Percentiles rank a stretch among this genome's conserved stretches.
Evolutionary conservation across 2,329 filamentous ascomycete species (phyloP).

Genomic region (Alternaria sp.): DNA sequence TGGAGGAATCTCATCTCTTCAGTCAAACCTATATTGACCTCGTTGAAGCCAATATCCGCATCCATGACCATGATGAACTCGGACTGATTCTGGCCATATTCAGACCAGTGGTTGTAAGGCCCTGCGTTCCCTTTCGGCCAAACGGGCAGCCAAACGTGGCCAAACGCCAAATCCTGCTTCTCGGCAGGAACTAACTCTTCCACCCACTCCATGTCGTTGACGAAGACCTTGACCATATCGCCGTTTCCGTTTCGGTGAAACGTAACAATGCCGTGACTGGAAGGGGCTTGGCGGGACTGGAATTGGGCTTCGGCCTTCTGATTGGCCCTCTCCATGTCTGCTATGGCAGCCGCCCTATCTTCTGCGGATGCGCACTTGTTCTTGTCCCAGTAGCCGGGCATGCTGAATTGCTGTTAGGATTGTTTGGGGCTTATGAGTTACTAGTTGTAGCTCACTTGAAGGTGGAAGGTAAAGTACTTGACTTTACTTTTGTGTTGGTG

Average conservation of each 20-base stretch:
- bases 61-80: background rate
- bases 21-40: background rate
- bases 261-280: background rate
- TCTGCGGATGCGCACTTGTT: background rate
- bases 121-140: background rate
- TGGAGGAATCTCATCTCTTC: background rate
- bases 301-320: background rate
- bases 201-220: background rate
- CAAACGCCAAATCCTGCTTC: background rate
- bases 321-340: background rate
- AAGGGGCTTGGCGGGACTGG: background rate
- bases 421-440: background rate
- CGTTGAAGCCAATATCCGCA: background rate
- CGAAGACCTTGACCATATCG: background rate
- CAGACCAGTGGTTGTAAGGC: background rate
- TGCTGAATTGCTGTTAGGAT: background rate
- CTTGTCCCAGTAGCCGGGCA: constrained; percentile 2
- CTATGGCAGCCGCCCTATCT: background rate
- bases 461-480: background rate
- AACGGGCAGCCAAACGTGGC: background rate
- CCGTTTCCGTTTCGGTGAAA: background rate
- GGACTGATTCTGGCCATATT: background rate
- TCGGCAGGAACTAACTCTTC: background rate
- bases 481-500: background rate
- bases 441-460: background rate